Evolutionary conservation across 805 yeast species (phyloP), one percentile per base, ranked within the genome.

Genomic region (Wickerhamomyces strasburgensis): DNA sequence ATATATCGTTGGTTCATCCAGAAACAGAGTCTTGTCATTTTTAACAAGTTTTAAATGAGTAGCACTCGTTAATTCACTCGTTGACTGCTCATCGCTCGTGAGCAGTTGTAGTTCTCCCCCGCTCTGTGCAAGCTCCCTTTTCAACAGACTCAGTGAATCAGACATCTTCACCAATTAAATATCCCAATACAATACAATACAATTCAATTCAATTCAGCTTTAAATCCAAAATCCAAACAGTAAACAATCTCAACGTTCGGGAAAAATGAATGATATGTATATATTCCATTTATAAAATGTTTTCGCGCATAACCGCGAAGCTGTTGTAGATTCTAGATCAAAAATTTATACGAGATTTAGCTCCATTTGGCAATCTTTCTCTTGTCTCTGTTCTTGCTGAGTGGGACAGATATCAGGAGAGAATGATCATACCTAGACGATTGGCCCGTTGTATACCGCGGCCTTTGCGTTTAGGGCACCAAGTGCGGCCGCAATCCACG

Each of bases 1-100:
- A 51, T 81, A 81, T 34, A 71, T 68, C 9, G 89, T 80, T n/a
- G 45, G 43, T 10, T 64, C 57, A 45, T 72, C 65, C 36, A 83
- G 58, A 26, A 64, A 54, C 10, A 65, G 47, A 2, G 31, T 11
- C 19, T 40, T 40, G 14, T 44, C 54, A 13, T 32, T 47, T 11
- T 51, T 52, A 33, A 67, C 49, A n/a, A 43, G 30, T 5, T 40
- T 34, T 13, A 68, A 40, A 14, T 36, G 38, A 3, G 48, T 45
- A 2, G 76, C 73, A 11, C 35, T 38, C 3, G 52, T 48, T 15
- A 72, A 62, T 46, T 68, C 72, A 5, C 58, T 58, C 0, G 62
- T 61, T 15, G 38, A 34, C 5, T 45, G 45, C 5, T 54, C 57
- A 18, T 46, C 47, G 15, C 43, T 34, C 30, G 26, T 40, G 6